These are phyloP conservation scores for Taphrina flavorubra DNA, from an alignment of 1,139 yeast genomes.

Conservation along the genomic window DNA sequence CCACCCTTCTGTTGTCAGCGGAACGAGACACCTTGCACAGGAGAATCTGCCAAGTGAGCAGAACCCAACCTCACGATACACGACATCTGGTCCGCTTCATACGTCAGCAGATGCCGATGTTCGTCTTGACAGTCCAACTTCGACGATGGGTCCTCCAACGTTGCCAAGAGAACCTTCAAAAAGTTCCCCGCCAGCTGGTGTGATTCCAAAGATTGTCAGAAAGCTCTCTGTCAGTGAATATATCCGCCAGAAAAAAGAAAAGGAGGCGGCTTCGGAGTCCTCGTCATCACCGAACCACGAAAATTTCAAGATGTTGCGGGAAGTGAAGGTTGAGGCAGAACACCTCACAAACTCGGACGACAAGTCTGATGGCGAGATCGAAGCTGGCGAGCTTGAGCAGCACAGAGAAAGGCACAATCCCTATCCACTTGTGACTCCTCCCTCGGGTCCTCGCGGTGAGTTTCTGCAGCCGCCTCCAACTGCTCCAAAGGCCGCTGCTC, in stretches of 20 bases:
- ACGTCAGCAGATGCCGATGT: not conserved
- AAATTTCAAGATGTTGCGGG: not conserved
- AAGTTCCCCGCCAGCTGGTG: constrained; percentile 19
- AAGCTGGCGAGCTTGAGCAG: constrained; percentile 14
- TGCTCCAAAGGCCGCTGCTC: constrained; percentile 16
- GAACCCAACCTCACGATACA: not conserved
- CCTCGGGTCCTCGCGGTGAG: constrained; percentile 13
- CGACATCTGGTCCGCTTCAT: not conserved
- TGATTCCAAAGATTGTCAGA: constrained; percentile 28
- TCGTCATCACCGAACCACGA: constrained; percentile 12
- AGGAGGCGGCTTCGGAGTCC: constrained; percentile 12
- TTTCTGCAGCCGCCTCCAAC: constrained; percentile 28
- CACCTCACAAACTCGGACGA: not conserved
- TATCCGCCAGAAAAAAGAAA: constrained; percentile 33
- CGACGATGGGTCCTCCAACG: constrained; percentile 38
- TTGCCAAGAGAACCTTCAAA: constrained; percentile 10
- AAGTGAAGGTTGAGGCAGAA: not conserved
- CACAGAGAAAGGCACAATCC: not conserved
- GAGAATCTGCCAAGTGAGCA: not conserved
- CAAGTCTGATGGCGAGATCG: constrained; percentile 23
- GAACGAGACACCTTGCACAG: not conserved
- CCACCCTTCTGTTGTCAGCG: constrained; percentile 1
- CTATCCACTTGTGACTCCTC: not conserved
- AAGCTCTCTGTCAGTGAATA: constrained; percentile 36
- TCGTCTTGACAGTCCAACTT: constrained; percentile 13